Conservation (phyloP, 2,329 filamentous ascomycete species). For the Fusarium hainanense region DNA sequence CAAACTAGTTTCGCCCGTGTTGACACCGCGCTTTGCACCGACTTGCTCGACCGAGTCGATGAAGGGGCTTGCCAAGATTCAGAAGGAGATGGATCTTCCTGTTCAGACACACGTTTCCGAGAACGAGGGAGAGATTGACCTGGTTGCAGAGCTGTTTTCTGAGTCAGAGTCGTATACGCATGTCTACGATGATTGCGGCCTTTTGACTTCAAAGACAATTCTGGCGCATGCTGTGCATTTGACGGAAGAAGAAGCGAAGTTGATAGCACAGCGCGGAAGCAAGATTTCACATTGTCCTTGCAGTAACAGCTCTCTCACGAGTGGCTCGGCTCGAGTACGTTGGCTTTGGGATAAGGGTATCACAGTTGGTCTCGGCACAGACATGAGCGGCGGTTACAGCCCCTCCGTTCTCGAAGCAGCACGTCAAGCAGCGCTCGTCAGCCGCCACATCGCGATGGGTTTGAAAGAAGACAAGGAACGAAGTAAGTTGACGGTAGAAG, state of each 20-base stretch:
- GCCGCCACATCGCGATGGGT: constrained; percentile 74
- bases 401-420: constrained; percentile 85
- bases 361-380: constrained; percentile 86
- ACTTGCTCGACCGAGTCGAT: constrained; percentile 72
- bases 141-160: constrained; percentile 79
- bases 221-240: constrained; percentile 89
- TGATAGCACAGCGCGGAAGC: constrained; percentile 70
- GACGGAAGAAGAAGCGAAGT: constrained; percentile 69
- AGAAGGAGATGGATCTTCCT: constrained; percentile 70
- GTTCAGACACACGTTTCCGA: constrained; percentile 93
- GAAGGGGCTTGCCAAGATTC: constrained; percentile 70
- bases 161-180: constrained; percentile 71
- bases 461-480: constrained; percentile 54
- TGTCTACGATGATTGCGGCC: constrained; percentile 79
- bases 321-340: constrained; percentile 80
- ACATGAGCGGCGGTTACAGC: constrained; percentile 89
- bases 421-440: constrained; percentile 82
- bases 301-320: constrained; percentile 84
- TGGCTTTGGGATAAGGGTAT: constrained; percentile 79
- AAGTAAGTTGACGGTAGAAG: constrained; percentile 82
- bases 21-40: constrained; percentile 79
- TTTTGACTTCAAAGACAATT: constrained; percentile 79
- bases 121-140: constrained; percentile 76
- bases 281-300: constrained; percentile 89
- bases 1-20: constrained; percentile 77